Conservation (phyloP, 2,329 filamentous ascomycete species). For the Aurifilum marmelostoma region DNA sequence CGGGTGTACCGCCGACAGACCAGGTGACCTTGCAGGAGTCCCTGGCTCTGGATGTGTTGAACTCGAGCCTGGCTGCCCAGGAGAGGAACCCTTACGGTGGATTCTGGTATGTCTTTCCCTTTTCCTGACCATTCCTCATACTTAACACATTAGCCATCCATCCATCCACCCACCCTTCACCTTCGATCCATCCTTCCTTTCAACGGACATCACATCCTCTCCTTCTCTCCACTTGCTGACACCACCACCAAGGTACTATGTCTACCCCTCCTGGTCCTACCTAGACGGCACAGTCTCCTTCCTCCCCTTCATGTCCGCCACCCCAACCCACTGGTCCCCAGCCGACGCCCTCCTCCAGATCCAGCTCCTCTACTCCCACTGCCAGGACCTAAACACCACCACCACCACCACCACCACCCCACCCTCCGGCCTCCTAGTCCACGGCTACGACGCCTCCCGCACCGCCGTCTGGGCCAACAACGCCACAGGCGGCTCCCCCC, state of each 20-base stretch:
- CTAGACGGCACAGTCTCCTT: slow-evolving; percentile 30
- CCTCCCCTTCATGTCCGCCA: slow-evolving; percentile 51
- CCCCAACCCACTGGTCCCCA: slow-evolving; percentile 47
- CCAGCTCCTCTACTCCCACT: slow-evolving; percentile 48
- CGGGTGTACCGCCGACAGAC: too few species aligned
- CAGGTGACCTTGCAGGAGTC: too few species aligned
- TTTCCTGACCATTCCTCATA: too few species aligned
- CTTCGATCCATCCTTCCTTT: too few species aligned
- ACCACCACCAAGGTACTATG: slow-evolving; percentile 22
- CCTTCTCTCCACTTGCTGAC: not conserved
- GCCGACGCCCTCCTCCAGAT: slow-evolving; percentile 51
- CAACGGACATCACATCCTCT: too few species aligned
- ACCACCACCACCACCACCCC: slow-evolving; percentile 20
- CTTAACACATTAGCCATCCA: too few species aligned
- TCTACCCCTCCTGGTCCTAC: slow-evolving; percentile 30
- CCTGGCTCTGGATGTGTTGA: slow-evolving; percentile 20
- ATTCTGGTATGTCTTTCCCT: slow-evolving; percentile 19
- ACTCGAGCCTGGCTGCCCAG: slow-evolving; percentile 24
- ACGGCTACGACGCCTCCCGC: slow-evolving; percentile 57
- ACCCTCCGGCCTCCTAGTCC: slow-evolving; percentile 49
- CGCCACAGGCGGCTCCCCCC: slow-evolving; percentile 52
- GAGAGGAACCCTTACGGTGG: slow-evolving; percentile 28
- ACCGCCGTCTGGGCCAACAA: slow-evolving; percentile 56
- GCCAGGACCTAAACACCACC: slow-evolving; percentile 38
- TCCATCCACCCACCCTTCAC: too few species aligned